Evolutionary conservation across 768 basidiomycete genomes (phyloP).

Genomic region (Tulasnella sp.): DNA sequence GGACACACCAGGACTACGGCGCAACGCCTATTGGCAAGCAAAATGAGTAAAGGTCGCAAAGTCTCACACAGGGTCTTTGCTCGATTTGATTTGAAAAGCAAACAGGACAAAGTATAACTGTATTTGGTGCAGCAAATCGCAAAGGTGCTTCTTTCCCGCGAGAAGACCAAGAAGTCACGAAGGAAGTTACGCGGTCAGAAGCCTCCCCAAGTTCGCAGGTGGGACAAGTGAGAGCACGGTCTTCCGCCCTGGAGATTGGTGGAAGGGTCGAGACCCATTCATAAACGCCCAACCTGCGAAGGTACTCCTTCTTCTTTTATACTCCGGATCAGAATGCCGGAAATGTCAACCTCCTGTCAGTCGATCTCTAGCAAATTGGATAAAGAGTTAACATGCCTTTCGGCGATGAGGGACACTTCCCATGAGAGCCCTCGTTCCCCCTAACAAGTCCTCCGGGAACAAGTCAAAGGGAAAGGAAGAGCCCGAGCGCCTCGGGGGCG

Average conservation of each 20-base stretch:
- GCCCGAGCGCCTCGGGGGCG: not conserved
- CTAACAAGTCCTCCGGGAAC: not conserved
- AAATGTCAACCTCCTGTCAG: not conserved
- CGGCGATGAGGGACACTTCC: not conserved
- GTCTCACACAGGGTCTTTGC: not conserved
- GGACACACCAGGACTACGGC: not conserved
- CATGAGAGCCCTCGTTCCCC: not conserved
- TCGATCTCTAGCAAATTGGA: not conserved
- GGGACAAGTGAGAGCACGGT: not conserved
- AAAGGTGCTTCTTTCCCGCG: too few species aligned
- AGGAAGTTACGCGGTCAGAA: too few species aligned
- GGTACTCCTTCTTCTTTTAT: not conserved
- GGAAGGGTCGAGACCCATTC: not conserved
- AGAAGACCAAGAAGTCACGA: not conserved
- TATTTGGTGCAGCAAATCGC: constrained; percentile 1
- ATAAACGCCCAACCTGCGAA: not conserved
- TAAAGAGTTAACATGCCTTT: not conserved
- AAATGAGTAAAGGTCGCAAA: not conserved
- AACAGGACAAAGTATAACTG: not conserved
- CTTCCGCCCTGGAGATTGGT: too few species aligned
- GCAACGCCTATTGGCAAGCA: not conserved
- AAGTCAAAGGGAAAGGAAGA: not conserved
- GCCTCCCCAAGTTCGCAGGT: not conserved
- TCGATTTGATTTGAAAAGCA: not conserved
- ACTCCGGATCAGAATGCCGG: not conserved